phyloP scores from a whole-genome alignment of 306 rosid species.

The Boehmeria nivea region DNA sequence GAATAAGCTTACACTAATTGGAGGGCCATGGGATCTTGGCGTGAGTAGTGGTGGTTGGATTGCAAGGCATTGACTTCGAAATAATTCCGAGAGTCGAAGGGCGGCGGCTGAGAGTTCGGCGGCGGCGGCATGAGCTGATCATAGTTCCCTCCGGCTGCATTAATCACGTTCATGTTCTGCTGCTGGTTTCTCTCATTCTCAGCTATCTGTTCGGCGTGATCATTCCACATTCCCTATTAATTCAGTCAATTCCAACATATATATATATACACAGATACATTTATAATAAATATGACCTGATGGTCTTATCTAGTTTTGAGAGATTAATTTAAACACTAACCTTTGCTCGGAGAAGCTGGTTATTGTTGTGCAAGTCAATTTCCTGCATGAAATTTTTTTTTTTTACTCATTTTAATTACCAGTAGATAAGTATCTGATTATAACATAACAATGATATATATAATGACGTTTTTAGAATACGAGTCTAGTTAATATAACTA shows the following conservation, averaged over 20 bases:
- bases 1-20: slow-evolving; percentile 58
- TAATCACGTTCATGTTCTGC: slow-evolving; percentile 36
- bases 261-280: too few species aligned
- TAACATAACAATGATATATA: too few species aligned
- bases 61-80: slow-evolving; percentile 77
- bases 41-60: slow-evolving; percentile 54
- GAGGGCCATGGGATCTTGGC: slow-evolving; percentile 72
- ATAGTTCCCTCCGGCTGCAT: slow-evolving; percentile 33
- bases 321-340: slow-evolving; percentile 14
- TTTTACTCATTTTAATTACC: too few species aligned
- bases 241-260: background rate
- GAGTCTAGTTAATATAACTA: too few species aligned
- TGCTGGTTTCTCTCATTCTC: slow-evolving; percentile 73
- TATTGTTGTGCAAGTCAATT: slow-evolving; percentile 74
- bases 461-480: too few species aligned
- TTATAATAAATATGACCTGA: background rate
- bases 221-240: background rate
- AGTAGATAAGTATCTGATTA: too few species aligned
- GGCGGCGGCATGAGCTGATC: slow-evolving; percentile 61
- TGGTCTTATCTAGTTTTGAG: background rate
- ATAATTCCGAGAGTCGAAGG: slow-evolving; percentile 61
- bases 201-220: slow-evolving; percentile 86
- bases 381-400: slow-evolving; percentile 60
- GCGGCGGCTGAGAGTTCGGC: slow-evolving; percentile 37
- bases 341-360: slow-evolving; percentile 87